Evolutionary conservation across 345 rosid genomes (phyloP).

Genomic region (Abelmoschus esculentus): DNA sequence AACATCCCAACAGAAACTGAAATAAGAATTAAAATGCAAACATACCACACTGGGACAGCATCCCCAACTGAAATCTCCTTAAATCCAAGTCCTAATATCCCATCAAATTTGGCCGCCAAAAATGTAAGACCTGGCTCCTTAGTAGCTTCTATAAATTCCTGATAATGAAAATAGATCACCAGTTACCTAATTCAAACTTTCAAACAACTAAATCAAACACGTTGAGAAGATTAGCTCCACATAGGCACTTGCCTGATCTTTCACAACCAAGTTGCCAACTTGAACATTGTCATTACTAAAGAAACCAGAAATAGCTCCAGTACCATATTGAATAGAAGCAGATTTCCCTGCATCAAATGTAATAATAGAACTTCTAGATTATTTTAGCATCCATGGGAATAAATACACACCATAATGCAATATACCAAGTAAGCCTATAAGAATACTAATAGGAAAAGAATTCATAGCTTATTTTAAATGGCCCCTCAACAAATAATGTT

Average conservation of each 20-base stretch:
- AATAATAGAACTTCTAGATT: background rate
- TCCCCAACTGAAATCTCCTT: conserved; percentile 84
- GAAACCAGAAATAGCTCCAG: conserved; percentile 62
- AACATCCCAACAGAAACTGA: background rate
- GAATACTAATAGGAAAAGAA: conserved; percentile 12
- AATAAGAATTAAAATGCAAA: background rate
- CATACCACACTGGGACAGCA: conserved; percentile 81
- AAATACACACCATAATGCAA: conserved; percentile 45
- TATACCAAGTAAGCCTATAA: conserved; percentile 19
- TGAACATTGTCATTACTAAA: conserved; percentile 69
- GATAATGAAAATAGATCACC: conserved; percentile 6
- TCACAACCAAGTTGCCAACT: conserved; percentile 69
- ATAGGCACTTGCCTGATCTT: conserved; percentile 45
- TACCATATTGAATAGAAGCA: conserved; percentile 68
- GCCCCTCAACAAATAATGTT: no score
- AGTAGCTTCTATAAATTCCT: conserved; percentile 97
- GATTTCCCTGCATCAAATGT: conserved; percentile 47
- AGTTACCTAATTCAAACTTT: conserved; percentile 1
- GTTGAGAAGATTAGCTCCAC: background rate
- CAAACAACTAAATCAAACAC: background rate
- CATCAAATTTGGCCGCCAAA: conserved; percentile 85
- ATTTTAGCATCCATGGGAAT: conserved; percentile 46
- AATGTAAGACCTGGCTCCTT: conserved; percentile 80
- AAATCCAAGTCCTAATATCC: conserved; percentile 92
- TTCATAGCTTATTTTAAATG: background rate